Conservation (phyloP, 345 rosid genomes). For the Eucalyptus marginata region DNA sequence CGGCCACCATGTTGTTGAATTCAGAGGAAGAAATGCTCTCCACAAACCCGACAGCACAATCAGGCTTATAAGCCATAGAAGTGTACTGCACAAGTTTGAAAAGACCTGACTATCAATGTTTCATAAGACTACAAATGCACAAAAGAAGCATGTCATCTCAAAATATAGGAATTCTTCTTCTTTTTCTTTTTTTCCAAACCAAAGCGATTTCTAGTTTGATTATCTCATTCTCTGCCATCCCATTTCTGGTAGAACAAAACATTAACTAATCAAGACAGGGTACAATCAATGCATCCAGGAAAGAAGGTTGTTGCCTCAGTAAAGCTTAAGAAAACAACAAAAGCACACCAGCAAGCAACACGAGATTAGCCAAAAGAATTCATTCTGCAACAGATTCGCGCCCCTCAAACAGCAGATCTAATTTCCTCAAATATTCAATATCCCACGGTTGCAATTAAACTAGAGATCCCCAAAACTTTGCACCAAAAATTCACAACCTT, state of each 20-base stretch:
- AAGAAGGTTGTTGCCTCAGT: background rate
- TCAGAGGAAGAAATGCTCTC: slow-evolving; percentile 91
- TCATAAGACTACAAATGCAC: background rate
- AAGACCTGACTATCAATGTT: background rate
- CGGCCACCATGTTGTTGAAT: slow-evolving; percentile 68
- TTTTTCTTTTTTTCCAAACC: background rate
- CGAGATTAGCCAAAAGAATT: background rate
- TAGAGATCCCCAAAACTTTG: background rate
- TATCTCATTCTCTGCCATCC: background rate
- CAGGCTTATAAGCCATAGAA: slow-evolving; percentile 84
- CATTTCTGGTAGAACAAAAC: background rate
- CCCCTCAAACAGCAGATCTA: background rate
- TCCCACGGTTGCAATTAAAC: background rate
- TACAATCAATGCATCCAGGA: background rate
- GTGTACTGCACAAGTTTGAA: slow-evolving; percentile 37
- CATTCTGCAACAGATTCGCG: background rate
- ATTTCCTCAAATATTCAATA: background rate
- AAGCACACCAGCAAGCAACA: background rate
- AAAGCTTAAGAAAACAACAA: background rate
- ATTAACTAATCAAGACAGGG: background rate
- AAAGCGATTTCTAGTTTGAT: background rate
- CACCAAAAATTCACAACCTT: background rate
- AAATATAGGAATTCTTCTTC: background rate
- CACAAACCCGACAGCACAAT: slow-evolving; percentile 75
- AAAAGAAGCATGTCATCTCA: background rate